Percentiles rank a stretch among this genome's conserved stretches.
Conservation (phyloP, 768 basidiomycete genomes). For the Fistulinella prunicolor region DNA sequence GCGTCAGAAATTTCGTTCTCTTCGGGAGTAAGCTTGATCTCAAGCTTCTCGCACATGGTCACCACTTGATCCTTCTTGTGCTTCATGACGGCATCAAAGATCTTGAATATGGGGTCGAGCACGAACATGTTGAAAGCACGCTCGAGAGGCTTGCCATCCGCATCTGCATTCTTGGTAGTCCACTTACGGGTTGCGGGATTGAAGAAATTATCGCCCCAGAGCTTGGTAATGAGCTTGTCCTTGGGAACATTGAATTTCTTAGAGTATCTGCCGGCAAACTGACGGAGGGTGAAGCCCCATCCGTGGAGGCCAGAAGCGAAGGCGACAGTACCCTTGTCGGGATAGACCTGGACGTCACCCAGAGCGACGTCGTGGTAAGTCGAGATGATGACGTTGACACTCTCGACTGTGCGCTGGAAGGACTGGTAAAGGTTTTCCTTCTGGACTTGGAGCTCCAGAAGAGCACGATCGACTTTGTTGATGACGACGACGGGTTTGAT, state of each 20-base stretch:
- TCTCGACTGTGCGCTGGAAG: conserved; percentile 96
- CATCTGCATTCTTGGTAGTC: conserved; percentile 72
- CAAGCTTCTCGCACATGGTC: conserved; percentile 93
- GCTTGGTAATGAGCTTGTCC: conserved; percentile 95
- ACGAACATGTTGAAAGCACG: conserved; percentile 99
- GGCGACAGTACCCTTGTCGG: conserved; percentile 96
- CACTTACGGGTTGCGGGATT: conserved; percentile 97
- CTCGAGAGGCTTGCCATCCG: conserved; percentile 89
- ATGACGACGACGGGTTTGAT: conserved; percentile 99
- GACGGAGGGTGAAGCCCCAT: conserved; percentile 98
- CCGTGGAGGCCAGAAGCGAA: conserved; percentile 99
- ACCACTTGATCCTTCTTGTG: conserved; percentile 90
- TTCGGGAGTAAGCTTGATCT: conserved; percentile 80
- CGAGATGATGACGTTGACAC: conserved; percentile 96
- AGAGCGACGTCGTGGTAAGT: conserved; percentile 93
- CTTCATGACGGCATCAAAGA: conserved; percentile 99
- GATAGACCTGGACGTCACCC: conserved; percentile 98
- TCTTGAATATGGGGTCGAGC: conserved; percentile 97
- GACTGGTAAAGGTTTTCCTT: conserved; percentile 98
- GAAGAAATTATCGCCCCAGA: conserved; percentile 99
- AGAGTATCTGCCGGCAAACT: conserved; percentile 91
- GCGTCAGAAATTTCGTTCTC: conserved; percentile 88
- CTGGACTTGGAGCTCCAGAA: conserved; percentile 95
- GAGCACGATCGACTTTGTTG: conserved; percentile 99
- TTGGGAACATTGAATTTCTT: conserved; percentile 99